A percentile compares a stretch with the other conserved stretches of the same genome.
Conservation (phyloP, 2,329 filamentous ascomycete genomes). For the Epichloe sibirici region DNA sequence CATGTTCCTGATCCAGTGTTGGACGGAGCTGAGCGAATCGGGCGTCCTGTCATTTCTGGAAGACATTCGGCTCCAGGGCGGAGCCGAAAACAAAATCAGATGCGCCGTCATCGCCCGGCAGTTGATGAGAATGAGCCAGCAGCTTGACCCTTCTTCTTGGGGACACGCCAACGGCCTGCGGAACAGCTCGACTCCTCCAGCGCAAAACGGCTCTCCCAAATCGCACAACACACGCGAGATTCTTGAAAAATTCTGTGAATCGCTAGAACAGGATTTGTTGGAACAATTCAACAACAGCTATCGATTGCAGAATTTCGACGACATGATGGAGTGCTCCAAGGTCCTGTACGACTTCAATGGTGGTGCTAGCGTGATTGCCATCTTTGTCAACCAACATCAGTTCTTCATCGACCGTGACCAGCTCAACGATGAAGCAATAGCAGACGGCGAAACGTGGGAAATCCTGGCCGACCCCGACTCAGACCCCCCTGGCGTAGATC, state of each 20-base stretch:
- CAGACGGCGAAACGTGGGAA: conserved; percentile 74
- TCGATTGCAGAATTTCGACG: conserved; percentile 85
- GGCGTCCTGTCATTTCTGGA: conserved; percentile 80
- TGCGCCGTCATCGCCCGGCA: conserved; percentile 91
- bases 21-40: conserved; percentile 86
- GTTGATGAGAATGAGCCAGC: conserved; percentile 84
- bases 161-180: conserved; percentile 44
- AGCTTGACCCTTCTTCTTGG: conserved; percentile 71
- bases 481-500: conserved; percentile 82
- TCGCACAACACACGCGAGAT: conserved; percentile 67
- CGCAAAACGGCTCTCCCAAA: conserved; percentile 24
- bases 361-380: conserved; percentile 83
- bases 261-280: conserved; percentile 84
- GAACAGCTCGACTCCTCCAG: conserved; percentile 39
- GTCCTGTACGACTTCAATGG: conserved; percentile 94
- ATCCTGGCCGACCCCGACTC: conserved; percentile 87
- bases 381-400: conserved; percentile 97
- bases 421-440: conserved; percentile 70
- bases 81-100: conserved; percentile 82
- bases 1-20: conserved; percentile 91
- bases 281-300: conserved; percentile 98
- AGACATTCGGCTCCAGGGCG: conserved; percentile 73
- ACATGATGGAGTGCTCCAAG: conserved; percentile 94
- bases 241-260: conserved; percentile 94
- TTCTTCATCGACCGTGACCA: conserved; percentile 98